These are phyloP conservation scores for Fusarium sp. DNA, from an alignment of 2,329 filamentous ascomycete genomes.

Conservation along the genomic window DNA sequence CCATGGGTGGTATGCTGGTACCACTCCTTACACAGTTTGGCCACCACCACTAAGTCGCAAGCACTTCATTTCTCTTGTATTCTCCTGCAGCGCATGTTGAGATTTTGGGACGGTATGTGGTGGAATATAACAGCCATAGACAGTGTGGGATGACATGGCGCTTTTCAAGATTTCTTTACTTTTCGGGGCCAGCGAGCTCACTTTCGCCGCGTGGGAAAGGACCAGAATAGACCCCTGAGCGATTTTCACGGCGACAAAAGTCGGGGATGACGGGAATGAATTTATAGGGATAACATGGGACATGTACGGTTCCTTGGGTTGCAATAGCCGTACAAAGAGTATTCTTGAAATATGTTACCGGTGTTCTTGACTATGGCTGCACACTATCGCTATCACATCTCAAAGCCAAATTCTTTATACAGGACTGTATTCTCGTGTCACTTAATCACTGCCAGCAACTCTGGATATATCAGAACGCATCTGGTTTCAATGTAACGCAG, in stretches of 20 bases:
- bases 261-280: background rate
- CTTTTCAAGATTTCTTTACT: constrained; percentile 19
- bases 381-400: background rate
- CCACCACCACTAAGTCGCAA: constrained; percentile 68
- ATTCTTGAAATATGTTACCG: constrained; percentile 1
- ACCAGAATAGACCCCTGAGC: constrained; percentile 27
- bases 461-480: background rate
- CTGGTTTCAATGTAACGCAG: background rate
- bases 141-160: constrained; percentile 22
- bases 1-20: constrained; percentile 79
- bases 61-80: background rate
- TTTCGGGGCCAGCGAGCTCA: constrained; percentile 37
- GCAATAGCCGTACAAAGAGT: constrained; percentile 13
- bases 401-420: background rate
- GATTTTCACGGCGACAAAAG: constrained; percentile 8
- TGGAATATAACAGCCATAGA: constrained; percentile 12
- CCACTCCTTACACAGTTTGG: constrained; percentile 82
- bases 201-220: constrained; percentile 15
- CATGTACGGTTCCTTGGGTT: constrained; percentile 26
- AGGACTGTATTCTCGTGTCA: background rate
- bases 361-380: background rate
- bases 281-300: constrained; percentile 7
- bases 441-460: background rate
- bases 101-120: background rate
- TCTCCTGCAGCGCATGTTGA: constrained; percentile 13